Conservation (phyloP, 2,329 filamentous ascomycete genomes). For the Cordyceps cicadae region DNA sequence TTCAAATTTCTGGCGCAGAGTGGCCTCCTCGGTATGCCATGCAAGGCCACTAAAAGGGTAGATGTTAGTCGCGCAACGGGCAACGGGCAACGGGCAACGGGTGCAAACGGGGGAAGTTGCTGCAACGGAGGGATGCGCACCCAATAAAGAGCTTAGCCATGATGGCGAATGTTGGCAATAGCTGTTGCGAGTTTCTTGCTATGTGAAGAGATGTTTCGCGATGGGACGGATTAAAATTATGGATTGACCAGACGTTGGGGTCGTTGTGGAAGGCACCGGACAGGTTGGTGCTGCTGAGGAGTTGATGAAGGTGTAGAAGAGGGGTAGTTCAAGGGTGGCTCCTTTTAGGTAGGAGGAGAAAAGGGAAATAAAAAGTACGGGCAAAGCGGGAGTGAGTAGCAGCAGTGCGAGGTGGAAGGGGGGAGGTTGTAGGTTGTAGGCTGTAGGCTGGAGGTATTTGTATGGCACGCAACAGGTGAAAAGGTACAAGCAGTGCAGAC, state of each 20-base stretch:
- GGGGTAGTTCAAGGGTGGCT: neutral
- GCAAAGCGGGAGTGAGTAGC: neutral
- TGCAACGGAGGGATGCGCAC: constrained; percentile 43
- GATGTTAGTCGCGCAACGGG: constrained; percentile 3
- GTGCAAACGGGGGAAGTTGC: neutral
- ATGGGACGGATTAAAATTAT: neutral
- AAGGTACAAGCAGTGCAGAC: neutral
- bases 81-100: neutral
- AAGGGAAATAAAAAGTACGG: neutral
- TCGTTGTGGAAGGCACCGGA: neutral
- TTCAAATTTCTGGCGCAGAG: constrained; percentile 83
- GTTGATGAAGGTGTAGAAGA: constrained; percentile 13
- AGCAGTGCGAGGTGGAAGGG: neutral
- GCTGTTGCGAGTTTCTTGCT: neutral
- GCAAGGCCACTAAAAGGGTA: constrained; percentile 67
- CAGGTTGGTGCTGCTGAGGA: constrained; percentile 10
- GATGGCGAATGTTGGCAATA: constrained; percentile 18
- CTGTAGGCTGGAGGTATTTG: neutral
- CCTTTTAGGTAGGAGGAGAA: constrained; percentile 6
- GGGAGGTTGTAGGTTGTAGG: too few relatives aligned
- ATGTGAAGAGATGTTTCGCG: neutral
- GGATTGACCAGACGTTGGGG: neutral
- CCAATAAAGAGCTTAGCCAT: constrained; percentile 97
- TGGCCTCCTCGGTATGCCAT: constrained; percentile 92
- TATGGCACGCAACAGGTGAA: neutral